Conservation (phyloP, 345 rosid species). For the Leavenworthia alabamica region DNA sequence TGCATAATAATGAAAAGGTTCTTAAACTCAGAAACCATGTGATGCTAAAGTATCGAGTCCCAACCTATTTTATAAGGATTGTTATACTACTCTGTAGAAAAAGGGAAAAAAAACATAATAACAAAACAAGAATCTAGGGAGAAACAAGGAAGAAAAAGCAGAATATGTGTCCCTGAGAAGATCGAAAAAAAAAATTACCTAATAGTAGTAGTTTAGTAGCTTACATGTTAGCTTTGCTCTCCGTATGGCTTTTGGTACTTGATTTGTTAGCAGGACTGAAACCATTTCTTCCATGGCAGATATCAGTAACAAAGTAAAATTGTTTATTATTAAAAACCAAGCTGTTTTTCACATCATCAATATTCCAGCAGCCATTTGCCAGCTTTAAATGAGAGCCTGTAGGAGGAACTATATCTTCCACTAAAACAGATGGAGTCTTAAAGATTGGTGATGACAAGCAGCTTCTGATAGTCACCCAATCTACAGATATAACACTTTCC, state of each 20-base stretch:
- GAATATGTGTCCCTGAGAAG: slow-evolving; percentile 4
- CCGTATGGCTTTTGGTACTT: slow-evolving; percentile 38
- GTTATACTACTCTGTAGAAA: not conserved
- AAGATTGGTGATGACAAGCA: slow-evolving; percentile 83
- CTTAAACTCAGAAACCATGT: slow-evolving; percentile 7
- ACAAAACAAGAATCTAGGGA: not conserved
- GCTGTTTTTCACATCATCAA: slow-evolving; percentile 62
- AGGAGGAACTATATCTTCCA: slow-evolving; percentile 29
- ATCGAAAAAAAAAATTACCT: slow-evolving; percentile 7
- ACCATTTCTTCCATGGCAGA: slow-evolving; percentile 45
- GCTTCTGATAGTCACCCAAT: slow-evolving; percentile 57
- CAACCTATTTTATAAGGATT: not conserved
- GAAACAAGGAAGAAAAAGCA: slow-evolving; percentile 1
- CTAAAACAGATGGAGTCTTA: slow-evolving; percentile 31
- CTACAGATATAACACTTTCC: slow-evolving; percentile 37
- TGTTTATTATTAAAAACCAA: slow-evolving; percentile 56
- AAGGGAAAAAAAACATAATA: not conserved
- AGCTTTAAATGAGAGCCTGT: slow-evolving; percentile 37
- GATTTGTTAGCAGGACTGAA: slow-evolving; percentile 41
- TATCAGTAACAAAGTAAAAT: slow-evolving; percentile 51
- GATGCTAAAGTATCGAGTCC: slow-evolving; percentile 5
- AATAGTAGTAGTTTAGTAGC: slow-evolving; percentile 34
- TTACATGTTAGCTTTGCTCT: slow-evolving; percentile 42
- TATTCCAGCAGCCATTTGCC: slow-evolving; percentile 52
- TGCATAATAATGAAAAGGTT: slow-evolving; percentile 23